Conservation (phyloP, 108 stramenopile genomes). For the Pinguiococcus pyrenoidosus region DNA sequence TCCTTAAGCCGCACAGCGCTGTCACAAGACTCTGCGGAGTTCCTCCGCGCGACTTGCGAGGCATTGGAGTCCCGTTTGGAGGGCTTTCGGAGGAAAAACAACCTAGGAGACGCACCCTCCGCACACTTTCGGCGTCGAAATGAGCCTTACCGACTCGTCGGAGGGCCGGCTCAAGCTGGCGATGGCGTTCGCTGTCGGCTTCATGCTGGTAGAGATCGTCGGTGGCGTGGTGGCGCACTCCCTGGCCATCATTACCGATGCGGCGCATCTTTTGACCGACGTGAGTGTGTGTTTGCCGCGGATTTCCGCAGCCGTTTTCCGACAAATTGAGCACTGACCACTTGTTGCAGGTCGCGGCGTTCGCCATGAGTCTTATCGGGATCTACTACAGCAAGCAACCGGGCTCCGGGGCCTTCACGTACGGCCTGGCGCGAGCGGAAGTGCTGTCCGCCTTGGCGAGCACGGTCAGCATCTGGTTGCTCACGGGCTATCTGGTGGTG, state of each 20-base stretch:
- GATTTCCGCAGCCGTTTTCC: too few species aligned
- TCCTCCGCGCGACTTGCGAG: too few species aligned
- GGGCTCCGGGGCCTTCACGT: conserved; percentile 60
- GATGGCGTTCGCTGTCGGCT: conserved; percentile 28
- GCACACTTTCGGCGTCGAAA: too few species aligned
- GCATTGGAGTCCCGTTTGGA: too few species aligned
- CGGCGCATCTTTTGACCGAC: conserved; percentile 42
- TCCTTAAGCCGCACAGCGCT: too few species aligned
- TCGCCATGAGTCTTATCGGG: conserved; percentile 40
- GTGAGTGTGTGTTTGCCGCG: conserved; percentile 20
- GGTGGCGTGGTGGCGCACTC: conserved; percentile 34
- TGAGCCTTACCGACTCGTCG: too few species aligned
- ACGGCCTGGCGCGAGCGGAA: conserved; percentile 76
- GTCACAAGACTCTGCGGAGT: too few species aligned
- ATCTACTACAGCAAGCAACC: conserved; percentile 59
- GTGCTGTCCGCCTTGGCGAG: conserved; percentile 70
- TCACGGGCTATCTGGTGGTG: conserved; percentile 51
- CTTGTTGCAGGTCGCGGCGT: not conserved
- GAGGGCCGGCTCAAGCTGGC: conserved; percentile 22
- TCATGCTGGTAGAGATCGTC: conserved; percentile 31
- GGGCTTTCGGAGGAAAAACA: too few species aligned
- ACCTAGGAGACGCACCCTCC: too few species aligned
- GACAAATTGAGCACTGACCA: not conserved
- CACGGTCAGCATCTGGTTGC: conserved; percentile 59
- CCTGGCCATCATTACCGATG: conserved; percentile 40